These are phyloP conservation scores for Mimosa pudica DNA, from an alignment of 306 rosid species.

Conservation along the genomic window DNA sequence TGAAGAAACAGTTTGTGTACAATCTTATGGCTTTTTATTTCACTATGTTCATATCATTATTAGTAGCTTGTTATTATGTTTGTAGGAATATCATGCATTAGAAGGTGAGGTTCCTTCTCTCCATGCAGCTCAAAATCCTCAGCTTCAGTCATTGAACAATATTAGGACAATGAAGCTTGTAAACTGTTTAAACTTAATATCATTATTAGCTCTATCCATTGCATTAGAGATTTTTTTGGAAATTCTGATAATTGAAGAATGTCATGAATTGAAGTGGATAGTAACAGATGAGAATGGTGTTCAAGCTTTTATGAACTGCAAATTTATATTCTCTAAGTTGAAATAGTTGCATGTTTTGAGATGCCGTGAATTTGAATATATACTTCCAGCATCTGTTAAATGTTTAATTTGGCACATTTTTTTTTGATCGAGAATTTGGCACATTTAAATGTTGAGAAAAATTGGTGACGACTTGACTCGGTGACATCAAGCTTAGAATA, in stretches of 20 bases:
- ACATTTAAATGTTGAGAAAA: too few species aligned
- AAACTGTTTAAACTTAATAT: not conserved
- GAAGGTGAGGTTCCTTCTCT: not conserved
- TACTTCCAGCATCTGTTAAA: slow-evolving; percentile 4
- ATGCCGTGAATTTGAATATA: not conserved
- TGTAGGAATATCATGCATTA: not conserved
- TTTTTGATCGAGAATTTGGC: too few species aligned
- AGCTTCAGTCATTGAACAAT: not conserved
- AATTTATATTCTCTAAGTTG: not conserved
- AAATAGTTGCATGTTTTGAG: not conserved
- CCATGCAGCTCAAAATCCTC: not conserved
- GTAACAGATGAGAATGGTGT: not conserved
- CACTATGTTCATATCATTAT: not conserved
- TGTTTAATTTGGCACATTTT: too few species aligned
- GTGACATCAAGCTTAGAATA: too few species aligned
- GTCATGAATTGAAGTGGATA: slow-evolving; percentile 6
- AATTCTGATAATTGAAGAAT: not conserved
- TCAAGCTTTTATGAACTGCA: slow-evolving; percentile 3
- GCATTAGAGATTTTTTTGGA: slow-evolving; percentile 20
- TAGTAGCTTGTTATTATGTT: not conserved
- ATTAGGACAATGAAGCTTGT: not conserved
- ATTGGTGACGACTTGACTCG: too few species aligned
- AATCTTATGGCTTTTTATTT: not conserved
- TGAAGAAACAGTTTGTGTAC: not conserved
- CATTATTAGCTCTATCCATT: slow-evolving; percentile 4